Base-by-base conservation (phyloP, 2,329 filamentous ascomycete genomes). In the Aspergillus quadricinctus region DNA sequence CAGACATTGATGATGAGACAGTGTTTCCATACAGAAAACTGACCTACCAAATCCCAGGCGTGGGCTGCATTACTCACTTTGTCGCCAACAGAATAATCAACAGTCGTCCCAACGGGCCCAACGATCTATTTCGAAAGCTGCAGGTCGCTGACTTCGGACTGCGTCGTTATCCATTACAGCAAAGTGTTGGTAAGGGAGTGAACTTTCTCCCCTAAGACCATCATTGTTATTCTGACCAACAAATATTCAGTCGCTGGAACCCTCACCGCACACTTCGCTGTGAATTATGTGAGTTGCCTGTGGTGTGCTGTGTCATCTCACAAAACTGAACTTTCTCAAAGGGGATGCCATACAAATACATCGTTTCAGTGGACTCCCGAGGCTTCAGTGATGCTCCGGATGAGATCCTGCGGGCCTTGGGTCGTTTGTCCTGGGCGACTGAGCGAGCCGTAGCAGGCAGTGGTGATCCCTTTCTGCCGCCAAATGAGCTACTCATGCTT, bases 301-400 rank as follows among this genome's bases (percentile, higher is more conserved):
- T 25, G 23, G 21, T 11, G 21, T 27, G 9, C 10, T 14, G 4
- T 27, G 43, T 2, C 19, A 31, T 23, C 6, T 25, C 4, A 2
- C 7, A 9, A 48, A 10, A 51, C 50, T 65, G 19, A 63, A 50
- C 28, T 23, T 50, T 11, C 14, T 29, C 21, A 37, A 37, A 80
- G 72, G 83, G 83, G 3, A 81, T 83, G 77, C 81, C 81, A 0
- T 85, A 85, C 66, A 84, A 85, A 57, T 85, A 82, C 64, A 74
- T 84, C 31, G 81, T 81, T 5, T 73, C 75, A 1, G 78, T 80
- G 5, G 69, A 74, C 19, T 78, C 75, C 3, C 71, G 69, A 28
- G 65, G 70, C 0, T 81, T 82, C 52, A 63, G 64, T 9, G 70
- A 74, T 28, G 75, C 78, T 1, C 75, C 76, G 1, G 57, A 62